phyloP scores from a whole-genome alignment of 2,329 filamentous ascomycete species.

The Trichoderma afroharzianum region DNA sequence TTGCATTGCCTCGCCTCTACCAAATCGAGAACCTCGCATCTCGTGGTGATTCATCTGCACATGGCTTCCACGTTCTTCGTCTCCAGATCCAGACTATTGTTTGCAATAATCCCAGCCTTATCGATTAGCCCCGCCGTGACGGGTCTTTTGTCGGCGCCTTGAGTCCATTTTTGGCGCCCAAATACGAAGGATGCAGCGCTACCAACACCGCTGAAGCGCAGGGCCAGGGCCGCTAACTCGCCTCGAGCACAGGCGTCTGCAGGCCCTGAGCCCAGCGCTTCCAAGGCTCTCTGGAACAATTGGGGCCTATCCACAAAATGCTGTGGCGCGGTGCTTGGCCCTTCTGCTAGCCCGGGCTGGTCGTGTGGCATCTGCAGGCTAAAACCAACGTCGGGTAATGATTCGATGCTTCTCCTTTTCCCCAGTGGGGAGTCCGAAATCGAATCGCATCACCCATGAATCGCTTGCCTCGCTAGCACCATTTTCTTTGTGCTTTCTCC shows the following conservation, averaged over 20 bases:
- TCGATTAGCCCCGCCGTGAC: constrained; percentile 9
- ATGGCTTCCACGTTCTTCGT: constrained; percentile 3
- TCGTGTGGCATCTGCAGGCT: constrained; percentile 9
- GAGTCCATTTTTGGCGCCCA: neutral
- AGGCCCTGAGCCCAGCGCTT: constrained; percentile 2
- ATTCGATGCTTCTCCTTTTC: constrained; percentile 15
- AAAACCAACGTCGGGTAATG: constrained; percentile 11
- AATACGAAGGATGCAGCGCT: neutral
- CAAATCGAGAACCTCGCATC: neutral
- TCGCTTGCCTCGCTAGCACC: constrained; percentile 15
- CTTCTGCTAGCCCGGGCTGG: neutral
- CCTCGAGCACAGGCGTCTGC: constrained; percentile 1
- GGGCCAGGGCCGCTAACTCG: neutral
- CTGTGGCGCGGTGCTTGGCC: constrained; percentile 12
- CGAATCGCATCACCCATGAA: constrained; percentile 16
- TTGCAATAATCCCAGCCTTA: constrained; percentile 1
- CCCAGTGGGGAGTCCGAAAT: constrained; percentile 6
- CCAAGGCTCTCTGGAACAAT: neutral
- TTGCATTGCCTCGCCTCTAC: neutral
- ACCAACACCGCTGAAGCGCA: constrained; percentile 1
- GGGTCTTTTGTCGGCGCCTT: neutral
- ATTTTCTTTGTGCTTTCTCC: neutral
- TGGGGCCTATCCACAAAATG: neutral
- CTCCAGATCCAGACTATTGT: neutral
- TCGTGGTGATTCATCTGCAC: neutral